Evolutionary conservation across 331 rosid genomes (phyloP), one percentile per base, ranked within the genome.

Genomic region (Dryas integrifolia): DNA sequence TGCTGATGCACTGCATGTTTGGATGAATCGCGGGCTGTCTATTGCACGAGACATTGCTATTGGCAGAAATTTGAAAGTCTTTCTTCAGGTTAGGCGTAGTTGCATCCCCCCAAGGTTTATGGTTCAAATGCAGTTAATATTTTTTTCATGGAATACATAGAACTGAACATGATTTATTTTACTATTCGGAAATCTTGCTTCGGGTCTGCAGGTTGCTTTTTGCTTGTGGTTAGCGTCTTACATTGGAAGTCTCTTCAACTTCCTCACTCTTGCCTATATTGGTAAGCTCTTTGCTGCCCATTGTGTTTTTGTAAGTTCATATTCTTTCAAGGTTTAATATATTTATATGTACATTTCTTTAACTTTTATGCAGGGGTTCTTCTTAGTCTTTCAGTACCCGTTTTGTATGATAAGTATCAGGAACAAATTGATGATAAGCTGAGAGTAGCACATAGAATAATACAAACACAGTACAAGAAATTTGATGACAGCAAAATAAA

Each of bases 401-500:
- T 85, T 43, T 73, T 92, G 77, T 95, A 95, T 87, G 97, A 90
- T 74, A 92, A 86, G 88, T 95, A 65, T 83, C 97, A 85, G 88
- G 91, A 85, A 58, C 89, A 53, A 68, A 77, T 90, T 72, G 79
- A 95, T 80, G 91, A 83, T 6, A 85, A 88, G 84, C 71, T 95
- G 59, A 68, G 51, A 30, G 43, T 82, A 64, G 10, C 90, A 51
- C 81, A 87, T 65, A 83, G 85, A 70, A 47, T 76, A 69, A 14
- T 81, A 77, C 85, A 77, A 75, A 47, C 77, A 16, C 92, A 88
- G 45, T 87, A 84, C 80, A 79, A 79, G 81, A 92, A 84, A 82
- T 40, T 91, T 76, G 86, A 85, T 52, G 85, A 77, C 56, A 83
- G 60, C 75, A 60, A 87, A 63, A 71, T 79, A 76, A 87, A 80